Evolutionary conservation across 2,329 filamentous ascomycete genomes (phyloP).

Genomic region (Monilinia fructicola): DNA sequence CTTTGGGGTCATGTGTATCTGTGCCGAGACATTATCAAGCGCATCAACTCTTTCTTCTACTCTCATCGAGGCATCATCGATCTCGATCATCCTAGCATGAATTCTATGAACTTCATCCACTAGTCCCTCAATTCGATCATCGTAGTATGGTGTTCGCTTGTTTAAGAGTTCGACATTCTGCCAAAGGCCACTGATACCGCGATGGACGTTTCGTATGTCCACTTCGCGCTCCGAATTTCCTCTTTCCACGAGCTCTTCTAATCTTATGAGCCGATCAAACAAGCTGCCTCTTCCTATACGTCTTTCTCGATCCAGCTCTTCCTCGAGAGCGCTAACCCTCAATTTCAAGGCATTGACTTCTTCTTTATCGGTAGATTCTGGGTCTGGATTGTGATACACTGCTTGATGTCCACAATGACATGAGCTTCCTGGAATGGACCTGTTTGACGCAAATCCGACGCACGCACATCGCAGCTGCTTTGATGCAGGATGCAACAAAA

Average conservation of each 20-base stretch:
- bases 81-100: slow-evolving; percentile 38
- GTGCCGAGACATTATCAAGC: slow-evolving; percentile 30
- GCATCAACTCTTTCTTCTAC: slow-evolving; percentile 39
- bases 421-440: slow-evolving; percentile 52
- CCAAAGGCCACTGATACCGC: slow-evolving; percentile 55
- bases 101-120: slow-evolving; percentile 44
- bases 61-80: slow-evolving; percentile 41
- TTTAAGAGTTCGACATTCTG: slow-evolving; percentile 50
- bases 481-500: slow-evolving; percentile 56
- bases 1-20: slow-evolving; percentile 10
- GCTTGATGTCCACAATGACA: slow-evolving; percentile 61
- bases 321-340: slow-evolving; percentile 48
- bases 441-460: slow-evolving; percentile 56
- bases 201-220: slow-evolving; percentile 56
- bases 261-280: slow-evolving; percentile 42
- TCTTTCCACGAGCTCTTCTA: slow-evolving; percentile 55
- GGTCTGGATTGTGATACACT: slow-evolving; percentile 54
- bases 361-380: slow-evolving; percentile 47
- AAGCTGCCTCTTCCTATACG: slow-evolving; percentile 34
- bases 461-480: slow-evolving; percentile 60
- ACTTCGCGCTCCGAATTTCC: slow-evolving; percentile 51
- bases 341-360: slow-evolving; percentile 52
- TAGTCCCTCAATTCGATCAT: slow-evolving; percentile 55
- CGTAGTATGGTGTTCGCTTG: slow-evolving; percentile 50
- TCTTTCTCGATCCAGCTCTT: slow-evolving; percentile 45